Evolutionary conservation across 495 filamentous ascomycete species (phyloP), one percentile per base, ranked within the genome.

Genomic region (Viridothelium virens): DNA sequence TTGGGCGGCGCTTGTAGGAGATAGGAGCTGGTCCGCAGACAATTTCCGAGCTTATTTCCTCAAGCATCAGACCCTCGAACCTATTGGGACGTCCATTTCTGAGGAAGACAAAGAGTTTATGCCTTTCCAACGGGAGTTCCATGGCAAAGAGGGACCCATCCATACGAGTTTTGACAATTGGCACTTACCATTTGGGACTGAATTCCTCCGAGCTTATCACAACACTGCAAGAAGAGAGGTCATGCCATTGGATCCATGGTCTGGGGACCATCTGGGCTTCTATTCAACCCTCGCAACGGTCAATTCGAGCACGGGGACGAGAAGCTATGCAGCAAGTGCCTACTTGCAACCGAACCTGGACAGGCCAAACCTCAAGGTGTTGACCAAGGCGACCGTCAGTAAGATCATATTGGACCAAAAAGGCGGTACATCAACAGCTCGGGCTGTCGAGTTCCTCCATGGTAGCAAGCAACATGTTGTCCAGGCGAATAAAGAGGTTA

Each of bases 11-110:
- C 77, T 84, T 31, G 84, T 47, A 16, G 61, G 46, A 14, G 65
- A 69, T 64, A 3, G 1, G 2, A 39, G 84, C 1, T 87, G 85
- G 86, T 80, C 77, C 41, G 86, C 84, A 84, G 77, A 85, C 5
- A 74, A 70, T 18, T 69, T 85, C 38, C 69, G 80, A 74, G 34
- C 65, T 7, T 71, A 69, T 56, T 69, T 71, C 48, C 63, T 64
- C 33, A 71, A 69, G 67, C 68, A 70, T 44, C 68, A 70, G 56
- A 70, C 68, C n/a, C 50, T 70, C 2, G 68, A 70, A 38, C 68
- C 68, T 0, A 70, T 70, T 41, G 47, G 48, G 48, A 53, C 1
- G 18, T 53, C 53, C 31, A 18, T 34, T 36, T 59, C 53, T 18
- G 2, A 34, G 7, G 31, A 59, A 59, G 53, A 59, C 0, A 59